Conservation (phyloP, 805 yeast genomes). For the Monosporozyma aerobia region DNA sequence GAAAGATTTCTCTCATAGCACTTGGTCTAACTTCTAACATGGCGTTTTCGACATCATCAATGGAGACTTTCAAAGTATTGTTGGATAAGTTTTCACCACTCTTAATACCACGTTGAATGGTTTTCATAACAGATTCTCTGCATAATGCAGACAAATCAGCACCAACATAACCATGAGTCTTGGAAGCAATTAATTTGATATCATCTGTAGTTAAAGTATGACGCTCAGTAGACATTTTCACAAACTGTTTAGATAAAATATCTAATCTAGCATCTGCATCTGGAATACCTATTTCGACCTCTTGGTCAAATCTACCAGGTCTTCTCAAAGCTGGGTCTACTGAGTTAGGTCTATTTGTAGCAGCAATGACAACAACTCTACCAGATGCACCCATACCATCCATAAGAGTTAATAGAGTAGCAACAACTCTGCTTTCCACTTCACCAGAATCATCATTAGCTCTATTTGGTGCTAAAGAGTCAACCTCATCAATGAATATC, state of each 20-base stretch:
- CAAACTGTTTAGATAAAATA: conserved; percentile 56
- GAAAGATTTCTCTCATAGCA: conserved; percentile 91
- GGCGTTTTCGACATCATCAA: conserved; percentile 59
- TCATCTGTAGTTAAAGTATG: conserved; percentile 46
- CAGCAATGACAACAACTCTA: conserved; percentile 59
- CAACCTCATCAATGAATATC: conserved; percentile 86
- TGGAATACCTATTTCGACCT: conserved; percentile 86
- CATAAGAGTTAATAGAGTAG: conserved; percentile 74
- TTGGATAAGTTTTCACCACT: conserved; percentile 10
- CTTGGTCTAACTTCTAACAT: conserved; percentile 81
- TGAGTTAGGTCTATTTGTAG: conserved; percentile 62
- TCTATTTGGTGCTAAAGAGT: conserved; percentile 80
- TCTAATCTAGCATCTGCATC: conserved; percentile 71
- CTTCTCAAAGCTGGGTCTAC: conserved; percentile 68
- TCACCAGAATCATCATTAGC: conserved; percentile 83
- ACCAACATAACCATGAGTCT: conserved; percentile 96
- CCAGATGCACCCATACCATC: conserved; percentile 66
- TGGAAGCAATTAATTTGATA: conserved; percentile 53
- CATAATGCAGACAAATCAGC: conserved; percentile 86
- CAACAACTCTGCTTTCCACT: conserved; percentile 82
- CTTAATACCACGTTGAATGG: conserved; percentile 57
- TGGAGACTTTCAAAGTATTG: conserved; percentile 37
- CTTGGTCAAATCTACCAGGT: conserved; percentile 86
- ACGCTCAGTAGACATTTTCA: conserved; percentile 34
- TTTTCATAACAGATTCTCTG: conserved; percentile 79